Conservation (phyloP, 2,329 filamentous ascomycete species). For the Hirsutella thompsonii region DNA sequence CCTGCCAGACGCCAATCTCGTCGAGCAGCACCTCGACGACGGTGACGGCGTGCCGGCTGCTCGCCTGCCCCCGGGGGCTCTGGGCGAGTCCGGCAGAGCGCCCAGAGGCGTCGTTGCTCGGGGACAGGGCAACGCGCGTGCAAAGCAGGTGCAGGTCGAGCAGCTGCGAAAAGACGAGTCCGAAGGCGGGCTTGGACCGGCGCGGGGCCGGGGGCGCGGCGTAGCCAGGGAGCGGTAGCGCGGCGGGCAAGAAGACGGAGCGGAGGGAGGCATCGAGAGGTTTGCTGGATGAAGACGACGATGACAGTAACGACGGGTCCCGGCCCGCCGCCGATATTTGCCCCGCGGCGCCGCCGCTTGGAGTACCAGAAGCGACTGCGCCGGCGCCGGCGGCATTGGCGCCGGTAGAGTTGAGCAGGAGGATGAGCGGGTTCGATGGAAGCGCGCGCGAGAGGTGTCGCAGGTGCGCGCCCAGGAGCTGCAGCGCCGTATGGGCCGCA, state of each 20-base stretch:
- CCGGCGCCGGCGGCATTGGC: slow-evolving; percentile 4
- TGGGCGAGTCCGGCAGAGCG: too few relatives aligned
- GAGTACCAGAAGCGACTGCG: too few relatives aligned
- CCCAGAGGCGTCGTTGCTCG: slow-evolving; percentile 4
- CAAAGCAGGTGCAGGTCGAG: slow-evolving; percentile 42
- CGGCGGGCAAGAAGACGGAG: slow-evolving; percentile 40
- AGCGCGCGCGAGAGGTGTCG: slow-evolving; percentile 27
- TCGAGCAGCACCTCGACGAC: slow-evolving; percentile 39
- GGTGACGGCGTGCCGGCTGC: slow-evolving; percentile 25
- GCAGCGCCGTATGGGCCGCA: slow-evolving; percentile 34
- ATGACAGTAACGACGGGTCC: background rate
- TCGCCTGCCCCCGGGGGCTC: too few relatives aligned
- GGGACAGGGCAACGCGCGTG: slow-evolving; percentile 18
- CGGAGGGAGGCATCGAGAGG: slow-evolving; percentile 16
- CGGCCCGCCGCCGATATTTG: too few relatives aligned
- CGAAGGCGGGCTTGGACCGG: slow-evolving; percentile 37
- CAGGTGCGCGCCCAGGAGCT: slow-evolving; percentile 32
- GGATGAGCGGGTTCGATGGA: slow-evolving; percentile 30
- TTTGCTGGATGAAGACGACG: background rate
- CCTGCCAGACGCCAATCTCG: slow-evolving; percentile 32
- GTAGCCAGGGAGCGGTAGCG: background rate
- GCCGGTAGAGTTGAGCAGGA: slow-evolving; percentile 41
- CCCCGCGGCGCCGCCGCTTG: too few relatives aligned
- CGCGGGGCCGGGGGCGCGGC: slow-evolving; percentile 5
- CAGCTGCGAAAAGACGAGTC: slow-evolving; percentile 39